Evolutionary conservation across 2,329 filamentous ascomycete species (phyloP).

Genomic region (Aspergillus sclerotialis): DNA sequence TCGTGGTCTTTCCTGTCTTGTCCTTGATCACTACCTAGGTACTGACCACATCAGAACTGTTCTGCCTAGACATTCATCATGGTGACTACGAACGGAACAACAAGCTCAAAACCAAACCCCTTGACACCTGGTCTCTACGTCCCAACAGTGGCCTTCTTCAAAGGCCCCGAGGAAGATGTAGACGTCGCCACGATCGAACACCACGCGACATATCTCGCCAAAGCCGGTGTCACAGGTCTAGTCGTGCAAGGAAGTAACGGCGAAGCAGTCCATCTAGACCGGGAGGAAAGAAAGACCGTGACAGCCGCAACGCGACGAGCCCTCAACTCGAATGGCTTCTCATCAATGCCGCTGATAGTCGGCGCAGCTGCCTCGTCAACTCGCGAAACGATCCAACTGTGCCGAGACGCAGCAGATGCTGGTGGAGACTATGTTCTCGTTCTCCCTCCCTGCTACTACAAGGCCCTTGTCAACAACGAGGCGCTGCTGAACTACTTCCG

Average conservation of each 20-base stretch:
- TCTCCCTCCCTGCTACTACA: conserved; percentile 71
- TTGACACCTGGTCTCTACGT: conserved; percentile 57
- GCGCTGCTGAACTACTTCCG: conserved; percentile 59
- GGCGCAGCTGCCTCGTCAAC: conserved; percentile 69
- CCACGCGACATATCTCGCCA: conserved; percentile 61
- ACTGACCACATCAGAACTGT: not conserved
- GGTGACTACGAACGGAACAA: conserved; percentile 9
- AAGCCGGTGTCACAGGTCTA: conserved; percentile 64
- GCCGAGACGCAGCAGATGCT: conserved; percentile 58
- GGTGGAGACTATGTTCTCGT: conserved; percentile 72
- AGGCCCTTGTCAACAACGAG: conserved; percentile 55
- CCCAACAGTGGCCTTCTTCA: conserved; percentile 68
- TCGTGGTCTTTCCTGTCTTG: conserved; percentile 1
- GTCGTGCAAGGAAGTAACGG: conserved; percentile 77
- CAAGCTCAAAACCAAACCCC: conserved; percentile 19
- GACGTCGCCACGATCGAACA: conserved; percentile 55
- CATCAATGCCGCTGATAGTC: conserved; percentile 64
- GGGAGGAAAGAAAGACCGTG: conserved; percentile 61
- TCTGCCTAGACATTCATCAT: not conserved
- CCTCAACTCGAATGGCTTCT: conserved; percentile 59
- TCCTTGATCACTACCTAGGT: not conserved
- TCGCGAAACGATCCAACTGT: conserved; percentile 63
- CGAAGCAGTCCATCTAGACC: conserved; percentile 71
- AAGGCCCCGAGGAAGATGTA: conserved; percentile 56
- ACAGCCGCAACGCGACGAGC: conserved; percentile 64